These are phyloP conservation scores for Taphrina betulina DNA, from an alignment of 1,139 yeast genomes.

Conservation along the genomic window DNA sequence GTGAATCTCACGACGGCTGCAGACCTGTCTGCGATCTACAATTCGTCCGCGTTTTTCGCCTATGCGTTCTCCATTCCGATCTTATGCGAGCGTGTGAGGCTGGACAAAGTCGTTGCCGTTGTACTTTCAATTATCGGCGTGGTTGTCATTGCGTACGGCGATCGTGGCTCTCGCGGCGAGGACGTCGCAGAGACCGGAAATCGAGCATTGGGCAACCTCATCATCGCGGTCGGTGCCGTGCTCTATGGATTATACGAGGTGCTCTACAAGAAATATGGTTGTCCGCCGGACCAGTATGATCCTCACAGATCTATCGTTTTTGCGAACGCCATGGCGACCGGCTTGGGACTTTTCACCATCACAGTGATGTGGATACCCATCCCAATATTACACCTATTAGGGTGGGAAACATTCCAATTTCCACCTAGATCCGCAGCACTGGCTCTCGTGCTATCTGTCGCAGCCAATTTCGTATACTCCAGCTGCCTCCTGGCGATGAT, in stretches of 20 bases:
- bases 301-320: constrained; percentile 58
- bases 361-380: constrained; percentile 53
- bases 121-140: constrained; percentile 72
- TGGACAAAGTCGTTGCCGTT: constrained; percentile 69
- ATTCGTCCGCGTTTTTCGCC: constrained; percentile 86
- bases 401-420: constrained; percentile 59
- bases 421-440: constrained; percentile 52
- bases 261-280: constrained; percentile 68
- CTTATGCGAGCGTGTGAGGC: constrained; percentile 61
- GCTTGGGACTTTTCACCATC: constrained; percentile 62
- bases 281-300: constrained; percentile 62
- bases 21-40: constrained; percentile 86
- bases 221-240: constrained; percentile 76
- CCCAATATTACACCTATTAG: constrained; percentile 55
- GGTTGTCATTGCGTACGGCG: constrained; percentile 73
- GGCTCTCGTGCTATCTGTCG: constrained; percentile 51
- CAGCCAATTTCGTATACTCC: constrained; percentile 66
- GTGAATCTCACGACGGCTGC: constrained; percentile 72
- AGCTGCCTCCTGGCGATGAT: constrained; percentile 72
- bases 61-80: constrained; percentile 79
- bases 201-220: constrained; percentile 66
- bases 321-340: constrained; percentile 57
- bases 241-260: constrained; percentile 85
- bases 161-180: constrained; percentile 39
- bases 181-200: constrained; percentile 53